A percentile compares a stretch with the other conserved stretches of the same genome.
phyloP scores from a whole-genome alignment of 768 basidiomycete genomes.

The Lentinula boryana region DNA sequence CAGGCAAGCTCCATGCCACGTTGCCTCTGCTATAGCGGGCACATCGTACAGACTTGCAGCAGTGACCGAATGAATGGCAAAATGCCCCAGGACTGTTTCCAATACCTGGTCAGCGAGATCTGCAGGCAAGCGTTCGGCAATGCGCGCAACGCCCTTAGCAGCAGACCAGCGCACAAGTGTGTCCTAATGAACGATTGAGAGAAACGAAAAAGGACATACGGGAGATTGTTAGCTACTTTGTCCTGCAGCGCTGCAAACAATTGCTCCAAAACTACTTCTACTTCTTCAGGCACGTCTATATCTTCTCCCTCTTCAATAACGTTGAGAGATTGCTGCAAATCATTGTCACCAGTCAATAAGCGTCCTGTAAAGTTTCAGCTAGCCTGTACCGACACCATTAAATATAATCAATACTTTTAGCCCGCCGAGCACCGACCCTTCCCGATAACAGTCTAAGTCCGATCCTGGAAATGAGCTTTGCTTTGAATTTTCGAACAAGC shows the following conservation, averaged over 20 bases:
- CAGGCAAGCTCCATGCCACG: slow-evolving; percentile 93
- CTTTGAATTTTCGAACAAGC: slow-evolving; percentile 58
- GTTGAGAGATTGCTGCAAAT: slow-evolving; percentile 3
- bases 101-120: slow-evolving; percentile 80
- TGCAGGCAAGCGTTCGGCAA: slow-evolving; percentile 72
- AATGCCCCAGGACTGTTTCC: slow-evolving; percentile 71
- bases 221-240: slow-evolving; percentile 44
- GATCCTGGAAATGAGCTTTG: slow-evolving; percentile 64
- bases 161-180: slow-evolving; percentile 93
- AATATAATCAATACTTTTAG: slow-evolving; percentile 31
- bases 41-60: slow-evolving; percentile 65
- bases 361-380: slow-evolving; percentile 20
- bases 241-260: slow-evolving; percentile 75
- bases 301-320: slow-evolving; percentile 26
- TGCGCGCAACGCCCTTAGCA: slow-evolving; percentile 85
- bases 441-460: slow-evolving; percentile 59
- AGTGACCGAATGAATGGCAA: slow-evolving; percentile 64
- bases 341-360: slow-evolving; percentile 19
- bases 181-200: slow-evolving; percentile 46
- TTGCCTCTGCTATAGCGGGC: slow-evolving; percentile 72
- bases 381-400: background rate
- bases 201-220: background rate
- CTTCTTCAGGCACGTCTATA: slow-evolving; percentile 68
- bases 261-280: slow-evolving; percentile 69
- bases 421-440: slow-evolving; percentile 24